phyloP scores from a whole-genome alignment of 2,329 filamentous ascomycete species.

The Apiospora saccharicola region DNA sequence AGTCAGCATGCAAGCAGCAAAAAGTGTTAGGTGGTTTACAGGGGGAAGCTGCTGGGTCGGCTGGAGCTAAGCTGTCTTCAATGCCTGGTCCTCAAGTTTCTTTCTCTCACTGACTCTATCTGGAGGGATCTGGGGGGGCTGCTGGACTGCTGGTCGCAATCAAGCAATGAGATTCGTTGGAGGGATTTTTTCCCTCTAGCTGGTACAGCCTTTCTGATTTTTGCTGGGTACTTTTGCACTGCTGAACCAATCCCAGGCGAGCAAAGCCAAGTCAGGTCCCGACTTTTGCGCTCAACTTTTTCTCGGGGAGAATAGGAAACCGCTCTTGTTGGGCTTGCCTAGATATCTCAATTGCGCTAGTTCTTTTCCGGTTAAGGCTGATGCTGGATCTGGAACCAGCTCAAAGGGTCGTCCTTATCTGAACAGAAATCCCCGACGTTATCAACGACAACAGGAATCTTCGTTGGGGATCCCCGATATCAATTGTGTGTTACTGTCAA shows the following conservation, averaged over 20 bases:
- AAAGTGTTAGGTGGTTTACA: slow-evolving; percentile 14
- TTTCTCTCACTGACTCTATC: slow-evolving; percentile 4
- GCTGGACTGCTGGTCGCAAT: slow-evolving; percentile 18
- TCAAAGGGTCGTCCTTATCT: slow-evolving; percentile 1
- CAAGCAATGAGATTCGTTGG: slow-evolving; percentile 12
- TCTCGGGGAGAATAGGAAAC: slow-evolving; percentile 24
- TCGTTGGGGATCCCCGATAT: slow-evolving; percentile 17
- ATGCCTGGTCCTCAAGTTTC: background rate
- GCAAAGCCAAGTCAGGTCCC: slow-evolving; percentile 16
- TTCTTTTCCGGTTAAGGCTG: background rate
- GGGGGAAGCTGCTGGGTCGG: background rate
- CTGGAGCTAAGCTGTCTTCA: slow-evolving; percentile 16
- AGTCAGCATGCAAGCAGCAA: slow-evolving; percentile 12
- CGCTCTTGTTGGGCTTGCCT: slow-evolving; percentile 22
- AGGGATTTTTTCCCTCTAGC: slow-evolving; percentile 19
- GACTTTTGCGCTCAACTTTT: slow-evolving; percentile 24
- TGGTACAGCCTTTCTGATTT: slow-evolving; percentile 21
- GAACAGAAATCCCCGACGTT: background rate
- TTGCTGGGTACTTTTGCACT: slow-evolving; percentile 25
- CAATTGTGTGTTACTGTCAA: background rate
- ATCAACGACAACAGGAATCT: slow-evolving; percentile 3
- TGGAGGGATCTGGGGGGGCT: background rate
- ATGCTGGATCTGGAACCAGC: background rate
- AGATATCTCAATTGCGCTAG: slow-evolving; percentile 17
- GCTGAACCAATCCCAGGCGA: background rate